These are phyloP conservation scores for Podila epigama DNA, from an alignment of 192 early-diverging fungal genomes.

Conservation along the genomic window DNA sequence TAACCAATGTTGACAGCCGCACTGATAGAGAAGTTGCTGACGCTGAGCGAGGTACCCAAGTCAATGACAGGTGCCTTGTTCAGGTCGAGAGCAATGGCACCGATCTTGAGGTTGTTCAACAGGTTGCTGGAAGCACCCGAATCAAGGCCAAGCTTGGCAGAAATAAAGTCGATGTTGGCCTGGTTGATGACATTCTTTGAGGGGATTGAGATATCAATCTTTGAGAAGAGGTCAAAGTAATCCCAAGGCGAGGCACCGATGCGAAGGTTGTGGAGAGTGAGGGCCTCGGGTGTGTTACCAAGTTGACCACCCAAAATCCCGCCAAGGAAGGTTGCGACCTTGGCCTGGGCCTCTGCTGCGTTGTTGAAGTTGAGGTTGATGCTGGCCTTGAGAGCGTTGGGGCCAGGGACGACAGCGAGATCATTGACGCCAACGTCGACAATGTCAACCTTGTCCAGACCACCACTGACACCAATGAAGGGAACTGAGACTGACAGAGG, in stretches of 20 bases:
- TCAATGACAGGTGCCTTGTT: constrained; percentile 45
- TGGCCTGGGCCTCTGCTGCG: constrained; percentile 21
- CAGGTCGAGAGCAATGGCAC: constrained; percentile 36
- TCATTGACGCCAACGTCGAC: constrained; percentile 30
- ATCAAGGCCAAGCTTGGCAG: constrained; percentile 24
- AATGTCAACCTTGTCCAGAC: constrained; percentile 36
- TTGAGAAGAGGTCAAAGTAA: constrained; percentile 43
- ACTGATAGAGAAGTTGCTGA: constrained; percentile 39
- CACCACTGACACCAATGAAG: constrained; percentile 38
- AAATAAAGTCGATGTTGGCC: constrained; percentile 18
- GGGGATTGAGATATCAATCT: constrained; percentile 45
- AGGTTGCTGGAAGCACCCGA: constrained; percentile 10
- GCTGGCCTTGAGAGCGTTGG: constrained; percentile 32
- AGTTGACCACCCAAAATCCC: constrained; percentile 38
- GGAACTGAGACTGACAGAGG: constrained; percentile 42
- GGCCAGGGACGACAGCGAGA: constrained; percentile 21
- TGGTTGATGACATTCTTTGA: constrained; percentile 34
- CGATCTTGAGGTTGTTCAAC: constrained; percentile 35
- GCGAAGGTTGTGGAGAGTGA: constrained; percentile 43
- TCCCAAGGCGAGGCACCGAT: constrained; percentile 43
- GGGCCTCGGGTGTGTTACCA: constrained; percentile 36
- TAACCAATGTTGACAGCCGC: constrained; percentile 49
- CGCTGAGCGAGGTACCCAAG: constrained; percentile 29
- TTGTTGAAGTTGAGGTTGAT: constrained; percentile 44
- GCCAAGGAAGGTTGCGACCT: constrained; percentile 34